A percentile compares a stretch with the other conserved stretches of the same genome.
These are phyloP conservation scores for Fusarium albidum DNA, from an alignment of 2,329 filamentous ascomycete genomes.

Conservation along the genomic window DNA sequence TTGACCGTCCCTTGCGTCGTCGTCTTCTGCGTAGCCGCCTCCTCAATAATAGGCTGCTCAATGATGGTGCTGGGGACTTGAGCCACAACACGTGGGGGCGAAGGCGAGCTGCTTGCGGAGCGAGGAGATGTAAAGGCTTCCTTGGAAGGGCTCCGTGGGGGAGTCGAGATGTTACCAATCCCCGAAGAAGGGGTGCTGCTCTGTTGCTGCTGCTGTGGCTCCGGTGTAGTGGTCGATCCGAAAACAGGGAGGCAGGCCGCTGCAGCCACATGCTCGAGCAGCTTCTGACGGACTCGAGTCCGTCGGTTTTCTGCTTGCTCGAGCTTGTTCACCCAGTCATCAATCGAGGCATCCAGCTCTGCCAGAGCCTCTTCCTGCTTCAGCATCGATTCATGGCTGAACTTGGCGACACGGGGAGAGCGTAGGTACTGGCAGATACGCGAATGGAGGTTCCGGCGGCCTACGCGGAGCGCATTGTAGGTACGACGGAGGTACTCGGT, in stretches of 20 bases:
- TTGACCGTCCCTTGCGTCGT: conserved; percentile 30
- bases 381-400: conserved; percentile 77
- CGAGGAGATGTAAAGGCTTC: conserved; percentile 43
- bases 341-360: conserved; percentile 79
- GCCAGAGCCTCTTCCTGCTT: conserved; percentile 82
- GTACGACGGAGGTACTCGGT: conserved; percentile 81
- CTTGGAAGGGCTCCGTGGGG: conserved; percentile 67
- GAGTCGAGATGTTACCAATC: conserved; percentile 59
- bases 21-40: conserved; percentile 41
- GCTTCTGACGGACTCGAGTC: conserved; percentile 77
- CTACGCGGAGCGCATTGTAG: conserved; percentile 77
- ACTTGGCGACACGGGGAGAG: conserved; percentile 73
- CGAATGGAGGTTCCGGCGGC: conserved; percentile 77
- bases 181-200: conserved; percentile 47
- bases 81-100: conserved; percentile 60
- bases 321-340: conserved; percentile 83
- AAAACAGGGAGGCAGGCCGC: conserved; percentile 61
- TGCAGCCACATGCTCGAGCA: conserved; percentile 82
- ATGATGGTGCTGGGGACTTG: conserved; percentile 65
- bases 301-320: conserved; percentile 82
- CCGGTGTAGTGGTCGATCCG: conserved; percentile 44
- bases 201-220: conserved; percentile 53
- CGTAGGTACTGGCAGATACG: conserved; percentile 81
- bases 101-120: conserved; percentile 51
- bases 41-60: conserved; percentile 58